Evolutionary conservation across 257 asterid genomes (phyloP).

Genomic region (Osmanthus fragrans): DNA sequence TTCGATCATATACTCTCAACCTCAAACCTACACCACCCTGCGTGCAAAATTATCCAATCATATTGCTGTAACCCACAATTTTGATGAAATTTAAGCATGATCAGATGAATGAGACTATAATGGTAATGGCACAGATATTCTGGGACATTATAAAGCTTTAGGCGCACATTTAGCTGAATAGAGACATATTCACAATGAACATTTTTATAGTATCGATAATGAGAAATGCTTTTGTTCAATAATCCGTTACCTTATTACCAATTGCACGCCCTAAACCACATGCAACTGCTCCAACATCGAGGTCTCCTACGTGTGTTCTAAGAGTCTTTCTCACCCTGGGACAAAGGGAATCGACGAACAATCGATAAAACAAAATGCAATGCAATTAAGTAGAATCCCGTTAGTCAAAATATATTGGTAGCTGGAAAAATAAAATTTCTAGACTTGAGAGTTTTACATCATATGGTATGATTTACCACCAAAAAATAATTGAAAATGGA

Average conservation of each 20-base stretch:
- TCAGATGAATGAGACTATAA: neutral
- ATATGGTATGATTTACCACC: neutral
- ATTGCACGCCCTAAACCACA: constrained; percentile 96
- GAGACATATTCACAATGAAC: neutral
- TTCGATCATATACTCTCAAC: constrained; percentile 85
- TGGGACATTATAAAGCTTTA: too few species aligned
- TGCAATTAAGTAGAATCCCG: neutral
- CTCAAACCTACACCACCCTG: constrained; percentile 98
- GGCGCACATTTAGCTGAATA: too few species aligned
- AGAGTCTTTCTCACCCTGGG: constrained; percentile 80
- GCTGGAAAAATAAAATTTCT: neutral
- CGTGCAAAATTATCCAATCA: constrained; percentile 18
- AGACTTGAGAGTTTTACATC: constrained; percentile 7
- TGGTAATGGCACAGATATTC: neutral
- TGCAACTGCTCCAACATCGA: constrained; percentile 88
- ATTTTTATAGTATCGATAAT: neutral
- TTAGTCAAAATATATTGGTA: neutral
- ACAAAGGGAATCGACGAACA: constrained; percentile 13
- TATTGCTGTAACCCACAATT: neutral
- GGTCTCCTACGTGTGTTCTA: constrained; percentile 77
- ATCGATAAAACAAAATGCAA: constrained; percentile 7
- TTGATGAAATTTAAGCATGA: neutral
- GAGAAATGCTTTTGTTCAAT: neutral
- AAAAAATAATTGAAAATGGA: neutral
- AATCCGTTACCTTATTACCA: constrained; percentile 77